Base-by-base conservation (phyloP, 257 asterid species). In the Nicotiana otophora region DNA sequence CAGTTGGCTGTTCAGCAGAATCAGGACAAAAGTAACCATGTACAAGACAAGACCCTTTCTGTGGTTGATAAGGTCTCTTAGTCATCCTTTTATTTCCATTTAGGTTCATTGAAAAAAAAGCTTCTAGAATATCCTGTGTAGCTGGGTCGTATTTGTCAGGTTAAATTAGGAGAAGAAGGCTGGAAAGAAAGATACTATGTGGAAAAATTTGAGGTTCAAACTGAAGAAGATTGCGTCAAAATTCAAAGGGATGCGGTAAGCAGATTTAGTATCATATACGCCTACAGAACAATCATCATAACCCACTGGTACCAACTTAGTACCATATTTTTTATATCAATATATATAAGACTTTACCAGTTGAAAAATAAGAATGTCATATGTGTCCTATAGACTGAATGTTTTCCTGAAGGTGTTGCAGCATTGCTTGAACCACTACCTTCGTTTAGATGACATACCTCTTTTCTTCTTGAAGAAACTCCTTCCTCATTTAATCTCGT, bases 171-270 rank as follows among this genome's bases (percentile, higher is more conserved):
- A 70, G 92, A 91, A 76, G 89, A 83, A 62, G 97, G 94, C 67
- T 92, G 91, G 90, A 92, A 90, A 76, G 89, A 88, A 31, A 87
- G 97, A 91, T 92, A 92, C 85, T 92, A 92, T 76, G 23, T 83
- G 1, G 90, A 87, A 77, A 92, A 92, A 68, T 92, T 92, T 84
- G 81, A 82, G 80, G 87, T 82, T 83, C 82, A 78, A 81, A 84
- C 81, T 55, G 88, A 77, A 48, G 90, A 90, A 23, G 91, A 87
- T 70, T 58, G 75, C 63, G 89, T 82, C 61, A 83, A 81, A 62
- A 84, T 85, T 83, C 77, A 61, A 85, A 87, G 84, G 65, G 65
- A 87, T 28, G 87, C 90, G 55, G 96, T 92, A 42, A 42, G 48
- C 48, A 42, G 10, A 42, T 42, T 42, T 7, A 42, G 8, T 42